Base-by-base conservation (phyloP, 2,329 filamentous ascomycete genomes). In the Sporothrix brunneoviolacea region DNA sequence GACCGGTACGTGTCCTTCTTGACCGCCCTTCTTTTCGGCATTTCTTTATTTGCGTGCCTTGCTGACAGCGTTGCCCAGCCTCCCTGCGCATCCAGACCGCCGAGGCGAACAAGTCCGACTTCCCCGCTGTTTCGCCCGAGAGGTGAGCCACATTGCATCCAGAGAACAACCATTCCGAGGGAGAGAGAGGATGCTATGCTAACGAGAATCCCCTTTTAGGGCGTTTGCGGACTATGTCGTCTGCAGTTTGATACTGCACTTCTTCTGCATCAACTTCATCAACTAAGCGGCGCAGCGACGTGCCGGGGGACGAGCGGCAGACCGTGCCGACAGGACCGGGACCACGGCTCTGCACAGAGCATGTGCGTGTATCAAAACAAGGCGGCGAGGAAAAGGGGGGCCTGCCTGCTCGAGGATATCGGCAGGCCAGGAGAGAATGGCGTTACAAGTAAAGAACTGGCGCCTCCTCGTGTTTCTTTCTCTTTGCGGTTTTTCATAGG, bases 201-300 rank as follows among this genome's bases (percentile, higher is more conserved):
- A 15, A 35, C 32, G 18, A 3, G 7, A 7, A 18, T 16, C 15
- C 37, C 19, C 4, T 18, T 67, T 51, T 59, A 94, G 90, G 67
- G 91, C 93, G 35, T 98, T 98, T 68, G 91, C 93, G 64, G 93
- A 98, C 72, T 98, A 86, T 65, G 78, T 98, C 54, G 88, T 96
- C 61, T 93, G 91, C 66, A 96, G 91, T 68, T 68, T 98, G 67
- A 88, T 97, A 66, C 73, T 97, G 68, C 93, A 98, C 74, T 95
- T 97, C 74, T 98, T 98, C 77, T 96, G 91, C 71, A 83, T 97
- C 67, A 98, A 98, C 79, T 98, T 98, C 70, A 97, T 98, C 75
- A 98, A 98, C 79, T 98, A 52, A 24, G 4, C 10, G 7, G 21
- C 13, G 27, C 21, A 7, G 24, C 16, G n/a, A n/a, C n/a, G n/a